Percentiles rank a stretch among this genome's conserved stretches.
phyloP scores from a whole-genome alignment of 2,329 filamentous ascomycete species.

The Dissoconium aciculare region DNA sequence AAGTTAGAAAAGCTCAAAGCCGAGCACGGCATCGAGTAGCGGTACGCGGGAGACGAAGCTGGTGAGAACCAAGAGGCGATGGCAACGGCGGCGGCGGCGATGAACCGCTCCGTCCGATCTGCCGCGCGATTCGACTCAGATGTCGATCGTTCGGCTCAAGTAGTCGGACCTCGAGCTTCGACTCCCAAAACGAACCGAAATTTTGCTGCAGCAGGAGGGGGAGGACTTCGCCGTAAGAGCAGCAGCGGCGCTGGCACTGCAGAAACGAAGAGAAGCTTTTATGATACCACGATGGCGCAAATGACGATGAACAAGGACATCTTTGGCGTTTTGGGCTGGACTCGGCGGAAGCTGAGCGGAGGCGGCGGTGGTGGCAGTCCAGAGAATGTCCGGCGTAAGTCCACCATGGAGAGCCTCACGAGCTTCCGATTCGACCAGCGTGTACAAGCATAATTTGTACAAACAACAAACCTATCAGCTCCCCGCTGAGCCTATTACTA shows the following conservation, averaged over 20 bases:
- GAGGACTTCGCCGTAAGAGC: no score
- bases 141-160: constrained; percentile 10
- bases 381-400: no score
- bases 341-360: neutral
- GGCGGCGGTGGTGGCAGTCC: no score
- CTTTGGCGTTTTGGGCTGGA: neutral
- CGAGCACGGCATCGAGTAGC: constrained; percentile 93
- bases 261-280: no score
- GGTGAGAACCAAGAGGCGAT: constrained; percentile 15
- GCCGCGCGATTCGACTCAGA: constrained; percentile 19
- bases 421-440: no score
- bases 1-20: constrained; percentile 97
- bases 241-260: no score
- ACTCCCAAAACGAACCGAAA: constrained; percentile 13
- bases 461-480: no score
- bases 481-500: no score
- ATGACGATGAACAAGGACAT: neutral
- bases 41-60: constrained; percentile 19
- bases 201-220: constrained; percentile 7
- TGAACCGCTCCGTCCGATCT: constrained; percentile 7
- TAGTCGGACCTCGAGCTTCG: constrained; percentile 11
- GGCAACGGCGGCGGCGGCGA: constrained; percentile 4
- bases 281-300: constrained; percentile 5
- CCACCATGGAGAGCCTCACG: no score
- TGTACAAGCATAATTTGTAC: no score